Evolutionary conservation across 2,329 filamentous ascomycete genomes (phyloP).

Genomic region (Xylariaceae sp.): DNA sequence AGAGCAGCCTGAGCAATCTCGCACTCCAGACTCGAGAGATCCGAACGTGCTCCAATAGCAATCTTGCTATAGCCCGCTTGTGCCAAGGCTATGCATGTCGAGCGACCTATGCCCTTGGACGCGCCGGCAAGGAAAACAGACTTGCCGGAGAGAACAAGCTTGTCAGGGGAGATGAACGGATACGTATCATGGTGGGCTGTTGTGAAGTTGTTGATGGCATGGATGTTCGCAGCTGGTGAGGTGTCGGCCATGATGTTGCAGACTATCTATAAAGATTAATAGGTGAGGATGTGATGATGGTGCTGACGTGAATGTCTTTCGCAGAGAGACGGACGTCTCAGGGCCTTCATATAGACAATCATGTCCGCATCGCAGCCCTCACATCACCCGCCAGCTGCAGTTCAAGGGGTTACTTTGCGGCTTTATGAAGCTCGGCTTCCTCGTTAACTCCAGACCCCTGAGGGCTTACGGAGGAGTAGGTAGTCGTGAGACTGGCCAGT

Average conservation of each 20-base stretch:
- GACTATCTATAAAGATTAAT: not conserved
- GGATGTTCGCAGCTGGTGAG: not conserved
- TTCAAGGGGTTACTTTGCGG: no score
- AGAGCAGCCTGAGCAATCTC: constrained; percentile 36
- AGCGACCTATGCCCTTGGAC: constrained; percentile 44
- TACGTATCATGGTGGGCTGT: not conserved
- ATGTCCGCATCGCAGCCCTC: no score
- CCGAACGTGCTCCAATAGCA: constrained; percentile 46
- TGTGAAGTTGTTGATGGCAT: not conserved
- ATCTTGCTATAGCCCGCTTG: constrained; percentile 45
- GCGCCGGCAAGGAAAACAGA: constrained; percentile 45
- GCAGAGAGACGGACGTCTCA: not conserved
- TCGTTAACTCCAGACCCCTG: no score
- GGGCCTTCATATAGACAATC: no score
- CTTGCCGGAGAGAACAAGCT: constrained; percentile 24
- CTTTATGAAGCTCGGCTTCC: no score
- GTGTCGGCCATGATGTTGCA: not conserved
- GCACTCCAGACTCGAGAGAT: constrained; percentile 36
- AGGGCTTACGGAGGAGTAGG: no score
- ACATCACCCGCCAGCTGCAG: no score
- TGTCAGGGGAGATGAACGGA: not conserved
- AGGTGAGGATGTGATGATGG: not conserved
- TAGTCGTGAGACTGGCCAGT: no score
- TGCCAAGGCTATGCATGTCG: constrained; percentile 46
- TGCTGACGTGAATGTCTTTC: not conserved